phyloP scores from a whole-genome alignment of 129 eudicot genomes.

The Helianthus tuberosus region DNA sequence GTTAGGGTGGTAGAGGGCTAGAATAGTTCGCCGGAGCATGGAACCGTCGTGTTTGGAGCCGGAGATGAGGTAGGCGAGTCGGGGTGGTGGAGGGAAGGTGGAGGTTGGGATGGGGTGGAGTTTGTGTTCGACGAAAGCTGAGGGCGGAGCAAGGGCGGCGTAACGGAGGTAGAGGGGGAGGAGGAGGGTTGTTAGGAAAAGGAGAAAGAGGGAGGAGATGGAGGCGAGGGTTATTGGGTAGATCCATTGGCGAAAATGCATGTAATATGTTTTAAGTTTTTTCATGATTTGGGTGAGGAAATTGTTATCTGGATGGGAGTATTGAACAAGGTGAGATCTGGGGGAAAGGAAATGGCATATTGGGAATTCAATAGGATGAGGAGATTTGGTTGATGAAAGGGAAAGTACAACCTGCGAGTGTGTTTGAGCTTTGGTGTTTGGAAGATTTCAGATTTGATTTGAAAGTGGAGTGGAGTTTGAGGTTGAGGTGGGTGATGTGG shows the following conservation, averaged over 20 bases:
- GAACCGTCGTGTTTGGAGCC: slow-evolving; percentile 71
- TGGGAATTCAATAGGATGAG: too few species aligned
- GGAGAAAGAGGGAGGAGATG: slow-evolving; percentile 43
- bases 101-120: slow-evolving; percentile 53
- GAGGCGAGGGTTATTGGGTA: slow-evolving; percentile 45
- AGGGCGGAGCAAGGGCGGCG: slow-evolving; percentile 41
- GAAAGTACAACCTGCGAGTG: too few species aligned
- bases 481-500: slow-evolving; percentile 11
- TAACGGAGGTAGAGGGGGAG: slow-evolving; percentile 36
- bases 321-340: too few species aligned
- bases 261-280: slow-evolving; percentile 43
- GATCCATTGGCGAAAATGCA: slow-evolving; percentile 44
- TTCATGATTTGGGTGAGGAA: slow-evolving; percentile 36
- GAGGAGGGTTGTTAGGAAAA: slow-evolving; percentile 46
- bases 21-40: slow-evolving; percentile 63
- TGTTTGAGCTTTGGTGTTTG: not conserved
- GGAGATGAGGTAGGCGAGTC: slow-evolving; percentile 81
- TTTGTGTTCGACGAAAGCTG: slow-evolving; percentile 72
- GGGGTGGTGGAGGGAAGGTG: slow-evolving; percentile 67
- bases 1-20: slow-evolving; percentile 78
- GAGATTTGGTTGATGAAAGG: too few species aligned
- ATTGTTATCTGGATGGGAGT: not conserved
- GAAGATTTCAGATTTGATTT: not conserved
- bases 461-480: slow-evolving; percentile 13
- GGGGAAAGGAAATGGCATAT: too few species aligned